phyloP scores from a whole-genome alignment of 345 rosid genomes.

The Triadica sebifera region DNA sequence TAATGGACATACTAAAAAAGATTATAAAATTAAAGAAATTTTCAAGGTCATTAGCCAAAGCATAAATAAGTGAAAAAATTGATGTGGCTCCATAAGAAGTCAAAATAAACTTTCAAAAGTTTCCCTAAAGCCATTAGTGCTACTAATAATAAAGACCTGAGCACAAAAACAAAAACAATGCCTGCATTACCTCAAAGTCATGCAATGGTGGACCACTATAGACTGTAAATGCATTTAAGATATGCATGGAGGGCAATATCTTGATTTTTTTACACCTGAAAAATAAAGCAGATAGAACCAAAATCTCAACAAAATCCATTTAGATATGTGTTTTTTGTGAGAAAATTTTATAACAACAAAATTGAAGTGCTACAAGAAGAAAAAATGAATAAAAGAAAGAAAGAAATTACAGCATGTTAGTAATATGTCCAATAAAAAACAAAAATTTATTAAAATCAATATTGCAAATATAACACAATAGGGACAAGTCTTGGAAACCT shows the following conservation, averaged over 20 bases:
- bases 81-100: background rate
- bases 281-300: slow-evolving; percentile 15
- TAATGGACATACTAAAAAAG: background rate
- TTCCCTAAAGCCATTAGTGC: background rate
- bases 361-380: background rate
- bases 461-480: slow-evolving; percentile 81
- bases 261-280: slow-evolving; percentile 75
- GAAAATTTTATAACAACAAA: slow-evolving; percentile 5
- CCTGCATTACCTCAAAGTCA: slow-evolving; percentile 79
- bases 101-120: background rate
- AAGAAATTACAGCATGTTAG: background rate
- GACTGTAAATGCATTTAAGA: slow-evolving; percentile 71
- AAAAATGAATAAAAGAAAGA: too few species aligned
- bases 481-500: slow-evolving; percentile 91
- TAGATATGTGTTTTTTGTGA: background rate
- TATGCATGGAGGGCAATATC: slow-evolving; percentile 77
- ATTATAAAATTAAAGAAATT: background rate
- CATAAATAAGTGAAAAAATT: too few species aligned
- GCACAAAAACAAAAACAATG: background rate
- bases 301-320: slow-evolving; percentile 12
- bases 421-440: background rate
- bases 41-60: background rate
- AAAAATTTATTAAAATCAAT: slow-evolving; percentile 13
- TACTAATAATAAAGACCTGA: background rate
- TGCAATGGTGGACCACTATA: slow-evolving; percentile 95